Evolutionary conservation across 2,329 filamentous ascomycete genomes (phyloP).

Genomic region (Alternaria brassicicola): DNA sequence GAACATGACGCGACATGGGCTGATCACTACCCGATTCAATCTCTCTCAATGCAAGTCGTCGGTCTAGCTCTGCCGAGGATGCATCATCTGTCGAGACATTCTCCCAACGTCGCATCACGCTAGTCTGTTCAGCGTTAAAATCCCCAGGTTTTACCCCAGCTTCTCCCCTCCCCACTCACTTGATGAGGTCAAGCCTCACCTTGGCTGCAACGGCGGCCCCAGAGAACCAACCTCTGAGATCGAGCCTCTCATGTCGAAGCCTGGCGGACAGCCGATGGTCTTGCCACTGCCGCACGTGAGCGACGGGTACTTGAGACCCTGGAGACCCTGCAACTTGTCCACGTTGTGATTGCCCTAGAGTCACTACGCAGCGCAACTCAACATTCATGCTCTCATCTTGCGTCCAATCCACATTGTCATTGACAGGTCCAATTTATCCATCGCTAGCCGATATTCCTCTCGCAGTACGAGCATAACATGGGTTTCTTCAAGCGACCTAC

Average conservation of each 20-base stretch:
- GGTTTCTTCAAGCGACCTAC: constrained; percentile 39
- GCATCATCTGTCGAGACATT: constrained; percentile 14
- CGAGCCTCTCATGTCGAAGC: constrained; percentile 5
- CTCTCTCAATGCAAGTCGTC: constrained; percentile 8
- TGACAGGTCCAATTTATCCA: background rate
- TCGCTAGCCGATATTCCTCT: background rate
- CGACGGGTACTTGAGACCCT: constrained; percentile 17
- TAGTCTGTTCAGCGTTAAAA: constrained; percentile 12
- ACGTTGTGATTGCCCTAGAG: background rate
- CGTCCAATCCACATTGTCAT: background rate
- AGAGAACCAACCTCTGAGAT: constrained; percentile 14
- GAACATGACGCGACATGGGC: background rate
- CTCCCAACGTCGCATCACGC: constrained; percentile 15
- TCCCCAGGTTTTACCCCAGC: constrained; percentile 30
- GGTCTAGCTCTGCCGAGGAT: constrained; percentile 23
- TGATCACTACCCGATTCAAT: constrained; percentile 12
- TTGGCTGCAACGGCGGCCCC: constrained; percentile 23
- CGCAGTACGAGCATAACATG: constrained; percentile 23
- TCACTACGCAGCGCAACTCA: background rate
- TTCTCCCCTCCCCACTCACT: constrained; percentile 20
- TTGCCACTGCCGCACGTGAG: background rate
- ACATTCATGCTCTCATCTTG: background rate
- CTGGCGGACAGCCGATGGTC: constrained; percentile 1
- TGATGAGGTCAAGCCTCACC: constrained; percentile 16
- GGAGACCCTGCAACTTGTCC: background rate